Evolutionary conservation across 2,329 filamentous ascomycete genomes (phyloP), one percentile per base, ranked within the genome.

Genomic region (Emericellopsis atlantica): DNA sequence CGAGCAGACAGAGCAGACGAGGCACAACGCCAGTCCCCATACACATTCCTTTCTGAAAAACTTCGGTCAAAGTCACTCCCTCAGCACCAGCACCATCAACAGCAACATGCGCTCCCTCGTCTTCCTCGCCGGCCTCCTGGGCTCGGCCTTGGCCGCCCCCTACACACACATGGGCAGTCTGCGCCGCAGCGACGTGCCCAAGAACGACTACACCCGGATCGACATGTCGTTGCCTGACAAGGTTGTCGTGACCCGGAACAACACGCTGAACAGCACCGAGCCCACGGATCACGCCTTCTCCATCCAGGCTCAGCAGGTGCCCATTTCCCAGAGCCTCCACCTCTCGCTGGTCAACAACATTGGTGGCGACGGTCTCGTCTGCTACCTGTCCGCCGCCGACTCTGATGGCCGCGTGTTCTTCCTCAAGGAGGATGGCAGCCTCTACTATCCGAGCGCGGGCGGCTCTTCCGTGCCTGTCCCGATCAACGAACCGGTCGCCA

Each of bases 321-420:
- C 43, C 12, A 29, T 48, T 12, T 36, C 44, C 5, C 46, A 44
- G 2, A 26, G 44, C 3, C 42, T 63, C 7, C 51, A 52, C 0
- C 24, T 64, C 2, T 45, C 55, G 29, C 48, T 72, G 6, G 54
- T 66, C 45, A 71, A 71, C 51, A 69, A 68, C 45, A 58, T 66
- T 34, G 46, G 46, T 11, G 54, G 54, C 5, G 59, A 56, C 4
- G 45, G 49, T 0, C 49, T 70, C 44, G 66, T 63, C 39, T 64
- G 63, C 0, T 72, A 72, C 45, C 54, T 72, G 31, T 61, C 62
- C 14, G 69, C 67, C 4, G 48, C 66, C 3, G 66, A 71, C 48
- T 48, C 51, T 4, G 47, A 57, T 14, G 54, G 55, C 1, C 48
- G 50, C 3, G 55, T 70, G 6, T 66, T 70, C 23, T 67, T 72